phyloP scores from a whole-genome alignment of 768 basidiomycete species.

The Suillus placidus region DNA sequence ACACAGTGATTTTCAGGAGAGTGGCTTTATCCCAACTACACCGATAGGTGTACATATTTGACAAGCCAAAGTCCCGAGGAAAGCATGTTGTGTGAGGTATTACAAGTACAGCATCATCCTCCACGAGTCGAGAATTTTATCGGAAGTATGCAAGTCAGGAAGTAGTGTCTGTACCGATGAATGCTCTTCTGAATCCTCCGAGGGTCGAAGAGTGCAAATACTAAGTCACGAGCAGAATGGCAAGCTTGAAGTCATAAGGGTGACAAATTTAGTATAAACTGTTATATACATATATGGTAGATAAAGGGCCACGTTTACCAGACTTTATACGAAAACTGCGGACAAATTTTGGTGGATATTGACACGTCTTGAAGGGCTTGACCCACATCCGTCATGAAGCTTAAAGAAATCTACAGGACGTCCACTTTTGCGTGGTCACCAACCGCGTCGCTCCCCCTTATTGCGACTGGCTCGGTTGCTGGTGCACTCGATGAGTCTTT shows the following conservation, averaged over 20 bases:
- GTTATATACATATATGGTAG: constrained; percentile 2
- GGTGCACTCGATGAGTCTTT: constrained; percentile 98
- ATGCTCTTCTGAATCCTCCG: not conserved
- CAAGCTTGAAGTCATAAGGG: not conserved
- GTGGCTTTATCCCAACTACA: not conserved
- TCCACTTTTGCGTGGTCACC: constrained; percentile 93
- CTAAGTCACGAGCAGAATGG: not conserved
- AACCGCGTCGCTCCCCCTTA: constrained; percentile 68
- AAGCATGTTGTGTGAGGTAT: not conserved
- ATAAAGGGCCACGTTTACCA: not conserved
- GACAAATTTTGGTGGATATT: constrained; percentile 6
- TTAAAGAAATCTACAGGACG: constrained; percentile 83
- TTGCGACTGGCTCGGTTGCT: constrained; percentile 94
- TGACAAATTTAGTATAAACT: not conserved
- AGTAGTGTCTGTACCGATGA: not conserved
- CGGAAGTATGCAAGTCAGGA: not conserved
- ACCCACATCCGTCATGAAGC: constrained; percentile 53
- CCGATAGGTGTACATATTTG: not conserved
- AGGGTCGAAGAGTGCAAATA: not conserved
- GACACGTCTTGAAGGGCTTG: constrained; percentile 5
- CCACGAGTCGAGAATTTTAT: not conserved
- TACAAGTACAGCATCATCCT: not conserved
- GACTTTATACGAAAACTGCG: not conserved
- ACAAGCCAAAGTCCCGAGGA: not conserved
- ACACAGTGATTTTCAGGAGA: constrained; percentile 2